A percentile compares a stretch with the other conserved stretches of the same genome.
phyloP scores from a whole-genome alignment of 148 eudicot genomes.

The Dysphania ambrosioides region DNA sequence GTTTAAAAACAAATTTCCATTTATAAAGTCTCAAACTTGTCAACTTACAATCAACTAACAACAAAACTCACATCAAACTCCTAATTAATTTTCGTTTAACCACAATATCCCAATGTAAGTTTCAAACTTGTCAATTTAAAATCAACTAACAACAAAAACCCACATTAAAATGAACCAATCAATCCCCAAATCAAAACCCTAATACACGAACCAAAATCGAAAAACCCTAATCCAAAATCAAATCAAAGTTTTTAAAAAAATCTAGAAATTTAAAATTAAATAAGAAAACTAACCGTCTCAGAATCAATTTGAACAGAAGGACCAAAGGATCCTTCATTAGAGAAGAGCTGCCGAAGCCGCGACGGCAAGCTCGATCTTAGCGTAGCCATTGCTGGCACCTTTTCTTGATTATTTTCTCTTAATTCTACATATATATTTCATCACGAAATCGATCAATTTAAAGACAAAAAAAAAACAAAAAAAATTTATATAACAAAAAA shows the following conservation, averaged over 20 bases:
- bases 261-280: too few species aligned
- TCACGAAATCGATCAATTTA: not conserved
- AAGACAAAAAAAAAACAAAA: slow-evolving; percentile 16
- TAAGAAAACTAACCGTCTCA: slow-evolving; percentile 68
- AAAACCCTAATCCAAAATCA: slow-evolving; percentile 30
- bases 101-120: too few species aligned
- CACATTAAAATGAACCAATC: not conserved
- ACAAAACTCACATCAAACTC: not conserved
- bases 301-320: slow-evolving; percentile 85
- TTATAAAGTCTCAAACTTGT: not conserved
- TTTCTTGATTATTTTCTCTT: not conserved
- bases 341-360: slow-evolving; percentile 78
- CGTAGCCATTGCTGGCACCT: slow-evolving; percentile 51
- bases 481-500: too few species aligned
- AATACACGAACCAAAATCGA: slow-evolving; percentile 15
- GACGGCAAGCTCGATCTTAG: slow-evolving; percentile 92
- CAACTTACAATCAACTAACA: too few species aligned
- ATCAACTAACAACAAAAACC: too few species aligned
- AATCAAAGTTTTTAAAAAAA: slow-evolving; percentile 3
- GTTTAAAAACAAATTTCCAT: too few species aligned
- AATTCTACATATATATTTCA: slow-evolving; percentile 26
- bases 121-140: too few species aligned
- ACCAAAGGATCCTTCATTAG: slow-evolving; percentile 72
- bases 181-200: slow-evolving; percentile 12
- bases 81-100: too few species aligned